These are phyloP conservation scores for Pterulicium gracile DNA, from an alignment of 1,284 basidiomycete genomes.

Conservation along the genomic window DNA sequence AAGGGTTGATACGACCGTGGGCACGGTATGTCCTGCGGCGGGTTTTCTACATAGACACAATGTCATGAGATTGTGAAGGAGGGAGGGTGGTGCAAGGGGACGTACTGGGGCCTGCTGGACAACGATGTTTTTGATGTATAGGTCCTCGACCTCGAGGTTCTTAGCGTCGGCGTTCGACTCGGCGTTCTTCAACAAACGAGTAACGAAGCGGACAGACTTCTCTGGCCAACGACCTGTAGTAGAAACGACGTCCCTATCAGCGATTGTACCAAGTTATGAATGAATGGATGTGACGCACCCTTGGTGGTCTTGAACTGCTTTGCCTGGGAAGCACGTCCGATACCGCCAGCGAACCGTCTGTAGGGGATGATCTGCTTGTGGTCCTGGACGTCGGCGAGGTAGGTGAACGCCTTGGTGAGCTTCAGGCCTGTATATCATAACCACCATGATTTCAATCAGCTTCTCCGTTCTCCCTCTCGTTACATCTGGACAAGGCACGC, in stretches of 20 bases:
- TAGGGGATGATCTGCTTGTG: slow-evolving; percentile 98
- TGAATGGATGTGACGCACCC: slow-evolving; percentile 49
- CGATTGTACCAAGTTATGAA: slow-evolving; percentile 5
- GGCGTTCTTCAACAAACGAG: slow-evolving; percentile 95
- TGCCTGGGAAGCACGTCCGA: slow-evolving; percentile 94
- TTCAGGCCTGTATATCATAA: slow-evolving; percentile 70
- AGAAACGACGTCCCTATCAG: no score
- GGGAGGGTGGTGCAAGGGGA: slow-evolving; percentile 11
- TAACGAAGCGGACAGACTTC: slow-evolving; percentile 96
- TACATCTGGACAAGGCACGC: slow-evolving; percentile 16
- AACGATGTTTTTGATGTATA: slow-evolving; percentile 93
- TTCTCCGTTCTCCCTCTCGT: neutral
- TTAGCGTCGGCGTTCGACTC: slow-evolving; percentile 99
- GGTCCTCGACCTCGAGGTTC: slow-evolving; percentile 88
- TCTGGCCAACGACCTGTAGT: slow-evolving; percentile 99
- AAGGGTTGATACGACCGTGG: slow-evolving; percentile 89
- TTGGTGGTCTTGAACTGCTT: slow-evolving; percentile 97
- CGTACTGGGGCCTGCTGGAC: slow-evolving; percentile 95
- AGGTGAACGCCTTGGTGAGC: slow-evolving; percentile 91
- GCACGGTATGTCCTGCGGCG: slow-evolving; percentile 99
- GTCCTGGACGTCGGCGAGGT: slow-evolving; percentile 91
- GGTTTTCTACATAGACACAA: slow-evolving; percentile 66
- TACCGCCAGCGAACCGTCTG: slow-evolving; percentile 94
- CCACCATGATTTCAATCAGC: no score
- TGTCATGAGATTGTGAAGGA: slow-evolving; percentile 3